Conservation (phyloP, 352 stramenopile species). For the Phytophthora fragariaefolia region DNA sequence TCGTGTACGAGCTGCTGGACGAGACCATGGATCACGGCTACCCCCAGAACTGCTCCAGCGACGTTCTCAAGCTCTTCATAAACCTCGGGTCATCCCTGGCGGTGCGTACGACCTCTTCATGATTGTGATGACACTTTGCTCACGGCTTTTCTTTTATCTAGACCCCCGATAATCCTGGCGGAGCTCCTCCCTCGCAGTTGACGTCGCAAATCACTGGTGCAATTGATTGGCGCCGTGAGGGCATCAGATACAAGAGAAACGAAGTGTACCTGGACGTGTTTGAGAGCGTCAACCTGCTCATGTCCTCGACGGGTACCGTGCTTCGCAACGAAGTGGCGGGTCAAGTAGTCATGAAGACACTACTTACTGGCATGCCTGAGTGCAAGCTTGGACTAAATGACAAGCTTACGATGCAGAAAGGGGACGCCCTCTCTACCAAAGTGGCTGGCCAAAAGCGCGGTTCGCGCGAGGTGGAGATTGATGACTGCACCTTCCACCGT, state of each 20-base stretch:
- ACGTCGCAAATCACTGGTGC: constrained; percentile 85
- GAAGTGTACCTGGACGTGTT: constrained; percentile 99
- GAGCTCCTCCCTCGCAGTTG: constrained; percentile 91
- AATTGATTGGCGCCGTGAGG: constrained; percentile 95
- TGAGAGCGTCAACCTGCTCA: constrained; percentile 97
- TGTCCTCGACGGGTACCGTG: constrained; percentile 94
- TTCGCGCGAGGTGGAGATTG: constrained; percentile 91
- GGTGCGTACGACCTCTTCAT: constrained; percentile 27
- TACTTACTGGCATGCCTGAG: constrained; percentile 98
- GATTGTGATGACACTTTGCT: too few species aligned
- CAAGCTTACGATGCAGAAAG: constrained; percentile 98
- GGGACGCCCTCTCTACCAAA: constrained; percentile 61
- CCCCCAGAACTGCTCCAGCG: constrained; percentile 98
- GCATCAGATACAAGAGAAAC: constrained; percentile 98
- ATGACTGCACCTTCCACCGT: constrained; percentile 99
- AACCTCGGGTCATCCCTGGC: constrained; percentile 91
- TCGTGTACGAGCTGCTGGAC: constrained; percentile 99
- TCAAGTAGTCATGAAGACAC: constrained; percentile 97
- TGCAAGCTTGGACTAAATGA: constrained; percentile 99
- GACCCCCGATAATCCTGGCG: constrained; percentile 89
- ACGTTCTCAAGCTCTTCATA: constrained; percentile 98
- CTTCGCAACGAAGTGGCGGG: constrained; percentile 97
- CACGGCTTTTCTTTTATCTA: constrained; percentile 39
- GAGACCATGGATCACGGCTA: constrained; percentile 99
- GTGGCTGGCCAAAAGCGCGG: constrained; percentile 76